Percentiles rank a stretch among this genome's conserved stretches.
These are phyloP conservation scores for Hymenoscyphus infarciens DNA, from an alignment of 2,329 filamentous ascomycete species.

Conservation along the genomic window DNA sequence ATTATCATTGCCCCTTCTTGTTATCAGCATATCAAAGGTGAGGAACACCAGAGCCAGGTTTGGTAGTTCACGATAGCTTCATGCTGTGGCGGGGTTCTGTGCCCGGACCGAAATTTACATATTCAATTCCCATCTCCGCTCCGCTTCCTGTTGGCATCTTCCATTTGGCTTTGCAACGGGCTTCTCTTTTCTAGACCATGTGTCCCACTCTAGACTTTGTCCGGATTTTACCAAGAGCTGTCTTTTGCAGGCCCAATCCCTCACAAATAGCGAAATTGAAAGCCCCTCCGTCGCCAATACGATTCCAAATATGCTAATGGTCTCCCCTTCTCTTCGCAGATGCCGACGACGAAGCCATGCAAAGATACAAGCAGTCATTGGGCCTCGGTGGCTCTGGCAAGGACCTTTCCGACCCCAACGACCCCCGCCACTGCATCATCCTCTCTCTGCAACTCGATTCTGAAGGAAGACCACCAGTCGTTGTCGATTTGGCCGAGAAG, in stretches of 20 bases:
- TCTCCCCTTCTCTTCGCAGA: constrained; percentile 21
- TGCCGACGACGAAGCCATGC: constrained; percentile 80
- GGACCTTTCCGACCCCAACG: constrained; percentile 70
- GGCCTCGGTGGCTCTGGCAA: constrained; percentile 72
- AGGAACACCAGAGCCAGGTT: background rate
- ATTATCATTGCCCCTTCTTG: background rate
- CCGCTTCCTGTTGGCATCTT: background rate
- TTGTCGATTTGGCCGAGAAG: constrained; percentile 76
- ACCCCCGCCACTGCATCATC: constrained; percentile 90
- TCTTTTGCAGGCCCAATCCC: background rate
- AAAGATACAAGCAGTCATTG: constrained; percentile 96
- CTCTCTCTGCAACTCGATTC: constrained; percentile 85
- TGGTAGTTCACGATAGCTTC: background rate
- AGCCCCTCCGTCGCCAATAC: background rate
- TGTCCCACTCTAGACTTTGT: background rate
- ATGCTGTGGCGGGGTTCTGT: background rate
- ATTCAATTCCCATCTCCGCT: background rate
- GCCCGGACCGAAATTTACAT: background rate
- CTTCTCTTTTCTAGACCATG: background rate
- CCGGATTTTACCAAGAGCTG: background rate
- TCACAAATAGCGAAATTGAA: background rate
- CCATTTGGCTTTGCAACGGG: background rate
- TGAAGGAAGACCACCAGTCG: constrained; percentile 76
- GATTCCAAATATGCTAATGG: constrained; percentile 13
- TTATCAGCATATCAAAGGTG: background rate